Evolutionary conservation across 164 flowering plant genomes (phyloP).

Genomic region (Tetrastigma voinierianum): DNA sequence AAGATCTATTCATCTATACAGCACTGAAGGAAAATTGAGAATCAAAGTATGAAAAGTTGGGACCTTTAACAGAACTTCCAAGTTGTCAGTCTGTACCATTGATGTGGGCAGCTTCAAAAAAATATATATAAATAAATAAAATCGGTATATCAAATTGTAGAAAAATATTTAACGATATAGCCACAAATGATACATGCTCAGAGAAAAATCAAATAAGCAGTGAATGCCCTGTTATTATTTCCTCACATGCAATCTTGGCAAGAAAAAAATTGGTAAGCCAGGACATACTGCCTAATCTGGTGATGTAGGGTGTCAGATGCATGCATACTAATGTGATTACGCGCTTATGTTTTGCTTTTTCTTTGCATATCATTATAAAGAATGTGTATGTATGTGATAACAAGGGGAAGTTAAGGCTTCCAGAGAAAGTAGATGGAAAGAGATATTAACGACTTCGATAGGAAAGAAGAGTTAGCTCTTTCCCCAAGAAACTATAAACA

Average conservation of each 20-base stretch:
- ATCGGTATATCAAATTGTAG: neutral
- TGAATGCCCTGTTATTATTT: too few relatives aligned
- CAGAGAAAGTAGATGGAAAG: too few relatives aligned
- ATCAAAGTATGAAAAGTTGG: neutral
- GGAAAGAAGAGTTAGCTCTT: too few relatives aligned
- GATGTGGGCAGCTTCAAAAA: constrained; percentile 65
- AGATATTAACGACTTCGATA: too few relatives aligned
- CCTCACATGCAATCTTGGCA: too few relatives aligned
- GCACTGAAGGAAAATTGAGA: neutral
- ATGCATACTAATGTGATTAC: too few relatives aligned
- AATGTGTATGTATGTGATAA: too few relatives aligned
- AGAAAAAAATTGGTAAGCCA: neutral
- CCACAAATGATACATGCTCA: neutral
- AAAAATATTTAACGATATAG: neutral
- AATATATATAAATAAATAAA: constrained; percentile 1
- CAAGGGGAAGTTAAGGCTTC: too few relatives aligned
- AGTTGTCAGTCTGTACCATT: constrained; percentile 62
- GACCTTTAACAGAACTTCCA: constrained; percentile 95
- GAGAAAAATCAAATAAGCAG: neutral
- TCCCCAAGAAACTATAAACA: too few relatives aligned
- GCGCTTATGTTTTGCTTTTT: too few relatives aligned
- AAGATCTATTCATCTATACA: neutral
- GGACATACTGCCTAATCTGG: neutral
- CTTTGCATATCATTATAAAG: too few relatives aligned
- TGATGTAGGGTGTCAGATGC: too few relatives aligned